Evolutionary conservation across 352 stramenopile species (phyloP).

Genomic region (Phytophthora sp.): DNA sequence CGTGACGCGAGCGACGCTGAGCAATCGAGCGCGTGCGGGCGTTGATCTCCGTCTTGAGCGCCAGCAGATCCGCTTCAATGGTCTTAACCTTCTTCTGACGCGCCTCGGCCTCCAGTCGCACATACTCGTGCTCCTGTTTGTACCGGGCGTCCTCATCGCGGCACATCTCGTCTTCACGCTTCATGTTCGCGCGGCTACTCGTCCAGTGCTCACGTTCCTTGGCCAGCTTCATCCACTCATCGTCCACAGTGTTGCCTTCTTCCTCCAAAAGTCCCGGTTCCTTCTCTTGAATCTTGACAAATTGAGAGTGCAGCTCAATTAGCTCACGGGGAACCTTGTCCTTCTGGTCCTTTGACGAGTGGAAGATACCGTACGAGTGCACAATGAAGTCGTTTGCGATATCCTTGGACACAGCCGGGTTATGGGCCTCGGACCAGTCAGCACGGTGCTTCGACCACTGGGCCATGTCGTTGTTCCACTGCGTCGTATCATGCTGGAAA

Average conservation of each 20-base stretch:
- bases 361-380: constrained; percentile 86
- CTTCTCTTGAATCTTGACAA: constrained; percentile 87
- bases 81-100: constrained; percentile 87
- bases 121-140: constrained; percentile 87
- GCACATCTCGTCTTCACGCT: constrained; percentile 89
- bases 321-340: constrained; percentile 75
- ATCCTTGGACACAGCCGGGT: constrained; percentile 86
- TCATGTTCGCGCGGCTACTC: constrained; percentile 88
- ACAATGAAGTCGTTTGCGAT: constrained; percentile 90
- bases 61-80: constrained; percentile 78
- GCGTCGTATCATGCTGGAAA: constrained; percentile 87
- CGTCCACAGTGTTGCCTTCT: constrained; percentile 82
- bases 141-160: constrained; percentile 83
- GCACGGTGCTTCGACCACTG: constrained; percentile 88
- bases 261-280: constrained; percentile 80
- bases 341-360: constrained; percentile 55
- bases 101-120: constrained; percentile 71
- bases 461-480: constrained; percentile 91
- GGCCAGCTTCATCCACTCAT: constrained; percentile 90
- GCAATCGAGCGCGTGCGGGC: constrained; percentile 72
- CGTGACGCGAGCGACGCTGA: constrained; percentile 75
- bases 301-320: constrained; percentile 70
- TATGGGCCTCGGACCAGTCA: constrained; percentile 88
- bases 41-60: constrained; percentile 83
- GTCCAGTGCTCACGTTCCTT: constrained; percentile 92